Base-by-base conservation (phyloP, 495 filamentous ascomycete genomes). In the Neurospora sp. region DNA sequence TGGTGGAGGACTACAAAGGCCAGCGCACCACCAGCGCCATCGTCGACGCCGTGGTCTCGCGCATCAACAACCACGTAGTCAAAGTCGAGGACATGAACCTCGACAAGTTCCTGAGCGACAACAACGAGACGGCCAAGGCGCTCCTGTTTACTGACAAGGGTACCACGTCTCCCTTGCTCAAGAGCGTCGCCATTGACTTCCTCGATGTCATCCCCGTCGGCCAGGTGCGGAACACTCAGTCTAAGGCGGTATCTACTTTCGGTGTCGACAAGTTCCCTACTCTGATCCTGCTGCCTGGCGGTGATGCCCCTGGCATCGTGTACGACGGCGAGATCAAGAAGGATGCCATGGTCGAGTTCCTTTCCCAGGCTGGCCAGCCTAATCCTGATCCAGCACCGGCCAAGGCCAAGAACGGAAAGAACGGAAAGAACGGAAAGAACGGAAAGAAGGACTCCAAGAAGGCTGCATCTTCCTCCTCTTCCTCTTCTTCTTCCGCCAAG, bases 91-190 rank as follows among this genome's bases (percentile, higher is more conserved):
- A 96, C 81, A 91, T 91, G 81, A 91, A 91, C 42, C 78, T 97
- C 68, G 90, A 94, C 72, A 85, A 85, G 22, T 98, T 93, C 88
- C 81, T 98, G 48, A 83, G 85, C 27, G 86, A 90, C 75, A 88
- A 90, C 59, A 91, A 93, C 72, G 89, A 92, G 46, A 86, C 87
- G 6, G 87, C 93, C 42, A 98, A 97, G 84, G 94, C 93, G 5
- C 89, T 99, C 53, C 84, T 98, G 14, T 98, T 99, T 82, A 97
- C 92, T 3, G 93, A 97, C 73, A 98, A 98, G 82, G 95, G 94
- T 1, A 91, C 91, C 16, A 94, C 92, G 0, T 92, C 92, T 79
- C 86, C 94, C 11, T 83, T 97, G 16, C 86, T 97, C 71, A 93
- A 91, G 81, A 90, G 93, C 39, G 78, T 98, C 35, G 95, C 96